Conservation (phyloP, 306 rosid species). For the Gleditsia sinensis region DNA sequence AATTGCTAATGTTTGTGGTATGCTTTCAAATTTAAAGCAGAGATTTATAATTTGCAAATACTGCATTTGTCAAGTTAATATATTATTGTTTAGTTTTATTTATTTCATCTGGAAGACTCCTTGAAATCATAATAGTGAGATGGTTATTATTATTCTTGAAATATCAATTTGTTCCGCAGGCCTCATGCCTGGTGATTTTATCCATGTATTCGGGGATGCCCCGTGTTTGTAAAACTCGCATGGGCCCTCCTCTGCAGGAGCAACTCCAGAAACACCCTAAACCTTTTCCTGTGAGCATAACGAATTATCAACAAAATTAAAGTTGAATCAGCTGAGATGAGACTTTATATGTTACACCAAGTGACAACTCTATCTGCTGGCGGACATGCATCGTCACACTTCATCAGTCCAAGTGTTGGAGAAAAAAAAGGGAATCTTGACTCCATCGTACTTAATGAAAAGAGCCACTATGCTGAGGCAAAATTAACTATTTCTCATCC, state of each 20-base stretch:
- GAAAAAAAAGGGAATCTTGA: background rate
- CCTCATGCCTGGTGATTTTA: conserved; percentile 26
- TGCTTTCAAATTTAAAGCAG: background rate
- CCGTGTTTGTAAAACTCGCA: conserved; percentile 11
- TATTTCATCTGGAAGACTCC: background rate
- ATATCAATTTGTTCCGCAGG: conserved; percentile 10
- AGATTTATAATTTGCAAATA: background rate
- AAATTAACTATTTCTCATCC: background rate
- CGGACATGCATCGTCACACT: background rate
- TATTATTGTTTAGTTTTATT: background rate
- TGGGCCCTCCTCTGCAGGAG: conserved; percentile 23
- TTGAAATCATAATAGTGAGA: background rate
- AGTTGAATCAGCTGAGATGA: too few relatives aligned
- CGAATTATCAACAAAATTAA: background rate
- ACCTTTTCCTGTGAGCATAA: conserved; percentile 34
- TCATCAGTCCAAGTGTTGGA: background rate
- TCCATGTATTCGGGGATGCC: conserved; percentile 33
- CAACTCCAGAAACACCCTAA: conserved; percentile 34
- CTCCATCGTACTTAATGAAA: background rate
- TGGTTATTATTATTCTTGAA: background rate
- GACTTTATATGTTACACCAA: background rate
- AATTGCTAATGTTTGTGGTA: conserved; percentile 40
- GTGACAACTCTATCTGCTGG: background rate
- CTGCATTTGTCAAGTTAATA: background rate
- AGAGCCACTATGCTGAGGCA: background rate